Evolutionary conservation across 805 yeast species (phyloP).

Genomic region (Saccharomycopsis babjevae): DNA sequence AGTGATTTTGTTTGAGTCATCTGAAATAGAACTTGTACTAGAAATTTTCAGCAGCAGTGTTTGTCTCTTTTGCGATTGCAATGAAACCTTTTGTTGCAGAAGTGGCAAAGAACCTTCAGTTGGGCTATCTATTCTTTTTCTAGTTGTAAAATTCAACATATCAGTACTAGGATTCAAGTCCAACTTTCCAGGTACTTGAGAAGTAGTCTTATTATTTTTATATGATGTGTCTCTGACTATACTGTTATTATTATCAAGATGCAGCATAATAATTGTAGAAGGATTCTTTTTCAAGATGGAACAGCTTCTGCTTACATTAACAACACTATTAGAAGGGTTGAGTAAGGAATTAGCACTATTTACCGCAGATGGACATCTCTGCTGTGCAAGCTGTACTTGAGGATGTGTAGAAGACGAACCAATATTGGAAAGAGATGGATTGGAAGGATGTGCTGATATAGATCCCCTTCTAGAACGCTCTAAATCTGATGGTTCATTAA

Average conservation of each 20-base stretch:
- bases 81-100: not conserved
- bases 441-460: constrained; percentile 43
- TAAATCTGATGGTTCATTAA: constrained; percentile 34
- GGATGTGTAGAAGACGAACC: not conserved
- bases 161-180: not conserved
- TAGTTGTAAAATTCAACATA: not conserved
- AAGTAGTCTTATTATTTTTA: not conserved
- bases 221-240: not conserved
- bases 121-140: not conserved
- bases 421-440: constrained; percentile 24
- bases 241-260: not conserved
- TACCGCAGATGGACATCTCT: not conserved
- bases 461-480: constrained; percentile 47
- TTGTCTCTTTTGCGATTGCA: not conserved
- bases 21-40: not conserved
- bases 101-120: not conserved
- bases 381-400: constrained; percentile 13
- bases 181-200: not conserved
- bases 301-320: not conserved
- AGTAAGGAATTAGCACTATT: not conserved
- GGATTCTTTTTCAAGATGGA: not conserved
- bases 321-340: not conserved
- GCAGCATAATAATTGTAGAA: not conserved
- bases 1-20: not conserved
- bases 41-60: not conserved